Base-by-base conservation (phyloP, 2,329 filamentous ascomycete genomes). In the Neocucurbitaria cava region DNA sequence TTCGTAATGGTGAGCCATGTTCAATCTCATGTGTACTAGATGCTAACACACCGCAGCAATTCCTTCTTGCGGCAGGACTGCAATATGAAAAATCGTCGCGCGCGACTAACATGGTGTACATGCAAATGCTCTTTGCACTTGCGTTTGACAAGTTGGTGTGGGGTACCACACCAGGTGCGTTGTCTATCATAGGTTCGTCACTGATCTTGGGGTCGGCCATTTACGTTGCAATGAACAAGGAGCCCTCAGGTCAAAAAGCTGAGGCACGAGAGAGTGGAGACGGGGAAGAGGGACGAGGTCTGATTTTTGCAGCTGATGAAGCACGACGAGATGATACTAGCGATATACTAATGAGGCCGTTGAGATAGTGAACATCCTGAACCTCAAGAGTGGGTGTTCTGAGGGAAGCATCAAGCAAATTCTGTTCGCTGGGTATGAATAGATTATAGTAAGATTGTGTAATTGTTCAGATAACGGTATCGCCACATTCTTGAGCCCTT, bases 1-100 rank as follows among this genome's bases (percentile, higher is more conserved):
- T 94, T 96, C 69, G 73, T 89, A 20, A 89, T 94, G 85, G 78
- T 80, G 65, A 49, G 76, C 65, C 5, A 1, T 20, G 17, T 21
- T 0, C 7, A 2, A 21, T 8, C 3, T 30, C 10, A 6, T 1
- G 1, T 15, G 17, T n/a, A 15, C 31, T 20, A 43, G 9, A 41
- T 15, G 1, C 45, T 59, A 36, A 60, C 38, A 17, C 5, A 2
- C 1, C 5, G 9, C 43, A 81, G 79, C 93, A 96, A 82, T 92
- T 92, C 62, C 81, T 96, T n/a, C 79, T 96, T 17, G 95, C 92
- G 1, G 84, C 86, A 0, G 92, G 91, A 0, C 77, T 97, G 43
- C 82, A 89, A 21, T 86, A 88, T 56, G 89, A 93, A 67, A 89
- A 88, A 58, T 83, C 82, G 1, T 78, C 78, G 3, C 79, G 84